Evolutionary conservation across 129 eudicot species (phyloP), one percentile per base, ranked within the genome.

Genomic region (Pulicaria dysenterica): DNA sequence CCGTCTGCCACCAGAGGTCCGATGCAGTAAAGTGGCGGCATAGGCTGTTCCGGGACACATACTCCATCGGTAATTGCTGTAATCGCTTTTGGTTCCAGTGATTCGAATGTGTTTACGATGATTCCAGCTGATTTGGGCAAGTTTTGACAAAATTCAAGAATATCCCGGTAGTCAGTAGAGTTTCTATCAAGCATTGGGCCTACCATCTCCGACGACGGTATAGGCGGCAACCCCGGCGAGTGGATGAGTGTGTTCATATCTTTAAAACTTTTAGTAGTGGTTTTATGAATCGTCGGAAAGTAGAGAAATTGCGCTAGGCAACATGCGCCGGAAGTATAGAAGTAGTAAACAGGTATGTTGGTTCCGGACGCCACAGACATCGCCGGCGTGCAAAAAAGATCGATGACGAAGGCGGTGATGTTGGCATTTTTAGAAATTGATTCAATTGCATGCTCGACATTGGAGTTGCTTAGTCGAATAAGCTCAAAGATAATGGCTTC

Each of bases 1-100:
- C 45, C 72, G 40, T 8, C 64, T 1, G 84, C 77, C 8, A 87
- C 48, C 48, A 87, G 43, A 0, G 97, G 97, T 9, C 97, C 97
- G 10, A 88, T 8, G 36, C 77, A 64, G 16, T 70, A 83, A 1
- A 83, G 17, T 11, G 91, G 91, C 5, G 97, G 97, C 46, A 84
- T 80, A 2, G 80, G 65, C 3, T 11, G 58, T 6, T 79, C 48
- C 0, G 89, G 89, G 34, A 73, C 53, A 54, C 89, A 87, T 13
- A 66, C 40, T 8, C 94, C 94, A 2, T 83, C 69, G 0, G 49
- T 13, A 38, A 90, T 62, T 0, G 89, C 89, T 56, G 80, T 73
- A 46, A 85, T 51, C n/a, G 82, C 82, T 69, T 83, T 79, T 7
- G 79, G 17, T 60, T 90, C 97, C 2, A 90, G 50, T 43, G 83